Percentiles rank a stretch among this genome's conserved stretches.
Evolutionary conservation across 495 filamentous ascomycete species (phyloP).

Genomic region (Podospora pseudocomata): DNA sequence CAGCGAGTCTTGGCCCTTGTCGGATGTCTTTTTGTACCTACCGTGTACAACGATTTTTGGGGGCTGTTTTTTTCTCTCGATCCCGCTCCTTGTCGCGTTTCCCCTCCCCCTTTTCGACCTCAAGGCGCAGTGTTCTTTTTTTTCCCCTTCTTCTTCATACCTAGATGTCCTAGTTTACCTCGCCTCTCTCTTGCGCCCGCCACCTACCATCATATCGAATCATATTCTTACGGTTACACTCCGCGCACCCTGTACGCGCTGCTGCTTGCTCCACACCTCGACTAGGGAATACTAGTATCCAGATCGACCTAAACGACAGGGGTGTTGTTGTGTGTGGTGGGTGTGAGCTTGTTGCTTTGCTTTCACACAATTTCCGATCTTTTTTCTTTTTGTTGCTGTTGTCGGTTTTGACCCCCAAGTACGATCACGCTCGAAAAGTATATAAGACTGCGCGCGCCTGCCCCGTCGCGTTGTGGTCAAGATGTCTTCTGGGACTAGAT

Average conservation of each 20-base stretch:
- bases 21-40: too few relatives aligned
- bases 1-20: background rate
- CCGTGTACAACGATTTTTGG: background rate
- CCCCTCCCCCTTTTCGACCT: background rate
- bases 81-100: background rate
- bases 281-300: slow-evolving; percentile 24
- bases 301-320: background rate
- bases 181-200: background rate
- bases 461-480: slow-evolving; percentile 18
- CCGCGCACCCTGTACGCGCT: too few relatives aligned
- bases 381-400: background rate
- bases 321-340: background rate
- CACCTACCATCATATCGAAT: background rate
- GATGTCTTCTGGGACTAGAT: slow-evolving; percentile 30
- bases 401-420: background rate
- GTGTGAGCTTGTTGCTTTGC: background rate
- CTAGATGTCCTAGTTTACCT: background rate
- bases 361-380: background rate
- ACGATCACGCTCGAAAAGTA: background rate
- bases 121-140: too few relatives aligned
- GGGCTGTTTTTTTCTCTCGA: background rate
- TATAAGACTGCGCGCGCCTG: slow-evolving; percentile 21
- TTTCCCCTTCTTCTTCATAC: background rate
- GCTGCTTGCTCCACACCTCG: background rate
- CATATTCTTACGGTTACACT: background rate